phyloP scores from a whole-genome alignment of 208 protist species.

The Acanthamoeba healyi region DNA sequence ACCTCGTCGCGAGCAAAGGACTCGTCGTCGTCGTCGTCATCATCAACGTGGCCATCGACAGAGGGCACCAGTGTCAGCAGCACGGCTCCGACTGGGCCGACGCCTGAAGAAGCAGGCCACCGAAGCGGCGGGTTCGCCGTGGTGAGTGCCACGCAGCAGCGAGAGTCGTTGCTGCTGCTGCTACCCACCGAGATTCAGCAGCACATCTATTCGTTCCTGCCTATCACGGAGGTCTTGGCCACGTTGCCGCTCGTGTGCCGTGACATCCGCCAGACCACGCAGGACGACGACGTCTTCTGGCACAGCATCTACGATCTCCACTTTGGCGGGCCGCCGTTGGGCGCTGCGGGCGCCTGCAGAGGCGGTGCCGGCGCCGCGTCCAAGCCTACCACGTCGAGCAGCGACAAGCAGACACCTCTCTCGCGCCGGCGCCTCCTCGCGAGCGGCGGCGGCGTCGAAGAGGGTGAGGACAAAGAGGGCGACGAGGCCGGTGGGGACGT shows the following conservation, averaged over 20 bases:
- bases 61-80: not conserved
- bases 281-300: slow-evolving; percentile 50
- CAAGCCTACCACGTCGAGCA: not conserved
- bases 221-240: not conserved
- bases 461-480: not conserved
- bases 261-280: not conserved
- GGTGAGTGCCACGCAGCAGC: not conserved
- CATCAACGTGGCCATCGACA: not conserved
- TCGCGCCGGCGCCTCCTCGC: too few species aligned
- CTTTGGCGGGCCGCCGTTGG: slow-evolving; percentile 16
- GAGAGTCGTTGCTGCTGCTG: not conserved
- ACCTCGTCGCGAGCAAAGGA: not conserved
- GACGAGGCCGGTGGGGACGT: too few species aligned
- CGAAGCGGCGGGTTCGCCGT: not conserved
- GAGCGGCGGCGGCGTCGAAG: too few species aligned
- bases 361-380: too few species aligned
- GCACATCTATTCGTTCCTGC: slow-evolving; percentile 33
- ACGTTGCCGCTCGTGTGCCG: not conserved
- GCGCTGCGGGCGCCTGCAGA: not conserved
- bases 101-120: not conserved
- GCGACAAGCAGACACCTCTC: too few species aligned
- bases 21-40: not conserved
- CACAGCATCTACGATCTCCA: slow-evolving; percentile 33
- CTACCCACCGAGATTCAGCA: slow-evolving; percentile 42
- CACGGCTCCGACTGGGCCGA: not conserved